Evolutionary conservation across 805 yeast genomes (phyloP), one percentile per base, ranked within the genome.

Genomic region (Wickerhamiella brachini): DNA sequence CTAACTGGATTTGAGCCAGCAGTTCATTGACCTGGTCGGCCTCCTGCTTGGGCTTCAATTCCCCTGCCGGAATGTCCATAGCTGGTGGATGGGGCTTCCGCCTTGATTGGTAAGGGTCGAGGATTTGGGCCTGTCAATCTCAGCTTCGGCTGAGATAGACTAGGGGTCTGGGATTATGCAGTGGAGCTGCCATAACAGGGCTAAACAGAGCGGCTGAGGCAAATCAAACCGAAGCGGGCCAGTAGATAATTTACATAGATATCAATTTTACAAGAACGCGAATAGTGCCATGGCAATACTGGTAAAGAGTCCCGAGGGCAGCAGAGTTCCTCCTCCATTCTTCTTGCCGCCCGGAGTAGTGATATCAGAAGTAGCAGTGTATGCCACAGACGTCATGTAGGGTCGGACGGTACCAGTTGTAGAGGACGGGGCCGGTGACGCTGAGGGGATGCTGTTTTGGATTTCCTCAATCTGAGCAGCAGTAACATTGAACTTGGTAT

Each of bases 1-100:
- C 71, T 17, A 64, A 59, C 52, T 65, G 66, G 44, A 68, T 57
- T 54, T 65, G 62, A 42, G 60, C 60, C 34, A 64, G 52, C 31
- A 67, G 57, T 44, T 55, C 61, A 29, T 52, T 56, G 42, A 47
- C 52, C 44, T 42, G 41, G 41, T 20, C 41, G 13, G 20, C 9
- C 5, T 37, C 41, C 41, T 37, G 41, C 20, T 15, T 17, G 41
- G 41, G 41, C 20, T 37, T 37, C 41, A 37, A 37, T 37, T 37
- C 41, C 41, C 41, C 41, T 17, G 41, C 18, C 41, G 20, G 41
- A 37, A 15, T 13, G 41, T 37, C 41, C 41, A 37, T 37, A 37
- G 41, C 41, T 37, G 41, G 41, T 37, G 41, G 41, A 8, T 15
- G 41, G 17, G 41, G 41, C 20, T 29, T 29, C 41, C 41, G 20